Evolutionary conservation across 2,329 filamentous ascomycete species (phyloP).

Genomic region (Cladophialophora bantiana): DNA sequence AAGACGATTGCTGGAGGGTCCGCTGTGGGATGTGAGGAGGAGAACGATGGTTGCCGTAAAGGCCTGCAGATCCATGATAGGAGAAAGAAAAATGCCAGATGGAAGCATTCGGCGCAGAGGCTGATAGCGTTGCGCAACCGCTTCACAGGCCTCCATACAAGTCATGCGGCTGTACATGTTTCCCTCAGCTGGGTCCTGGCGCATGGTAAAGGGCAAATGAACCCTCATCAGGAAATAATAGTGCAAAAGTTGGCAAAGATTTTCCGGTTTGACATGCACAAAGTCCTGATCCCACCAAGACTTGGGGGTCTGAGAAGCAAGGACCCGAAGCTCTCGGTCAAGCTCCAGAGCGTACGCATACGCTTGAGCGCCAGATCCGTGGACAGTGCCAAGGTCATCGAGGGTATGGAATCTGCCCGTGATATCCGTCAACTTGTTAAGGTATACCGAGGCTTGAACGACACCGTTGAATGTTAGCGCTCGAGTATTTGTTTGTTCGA

Average conservation of each 20-base stretch:
- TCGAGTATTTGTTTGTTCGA: conserved; percentile 25
- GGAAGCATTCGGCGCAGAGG: conserved; percentile 22
- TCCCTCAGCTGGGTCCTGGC: conserved; percentile 13
- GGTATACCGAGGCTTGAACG: conserved; percentile 18
- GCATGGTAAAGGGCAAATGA: conserved; percentile 30
- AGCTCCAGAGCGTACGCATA: conserved; percentile 29
- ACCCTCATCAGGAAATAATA: conserved; percentile 28
- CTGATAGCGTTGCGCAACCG: conserved; percentile 28
- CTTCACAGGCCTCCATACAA: conserved; percentile 31
- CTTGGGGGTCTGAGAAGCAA: conserved; percentile 22
- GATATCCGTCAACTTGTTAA: conserved; percentile 27
- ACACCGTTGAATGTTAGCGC: conserved; percentile 18
- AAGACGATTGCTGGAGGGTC: conserved; percentile 2
- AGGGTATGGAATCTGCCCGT: conserved; percentile 22
- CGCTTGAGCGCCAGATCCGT: conserved; percentile 14
- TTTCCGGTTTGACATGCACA: conserved; percentile 14
- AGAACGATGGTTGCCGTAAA: conserved; percentile 32
- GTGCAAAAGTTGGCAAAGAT: conserved; percentile 27
- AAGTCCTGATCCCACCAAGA: conserved; percentile 23
- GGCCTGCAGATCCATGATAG: conserved; percentile 31
- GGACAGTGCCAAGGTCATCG: conserved; percentile 19
- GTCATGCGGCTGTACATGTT: conserved; percentile 29
- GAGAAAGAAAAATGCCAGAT: conserved; percentile 27
- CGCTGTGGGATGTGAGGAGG: conserved; percentile 28
- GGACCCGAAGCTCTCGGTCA: conserved; percentile 27